Conservation (phyloP, 768 basidiomycete genomes). For the Rhizopogon sp. region DNA sequence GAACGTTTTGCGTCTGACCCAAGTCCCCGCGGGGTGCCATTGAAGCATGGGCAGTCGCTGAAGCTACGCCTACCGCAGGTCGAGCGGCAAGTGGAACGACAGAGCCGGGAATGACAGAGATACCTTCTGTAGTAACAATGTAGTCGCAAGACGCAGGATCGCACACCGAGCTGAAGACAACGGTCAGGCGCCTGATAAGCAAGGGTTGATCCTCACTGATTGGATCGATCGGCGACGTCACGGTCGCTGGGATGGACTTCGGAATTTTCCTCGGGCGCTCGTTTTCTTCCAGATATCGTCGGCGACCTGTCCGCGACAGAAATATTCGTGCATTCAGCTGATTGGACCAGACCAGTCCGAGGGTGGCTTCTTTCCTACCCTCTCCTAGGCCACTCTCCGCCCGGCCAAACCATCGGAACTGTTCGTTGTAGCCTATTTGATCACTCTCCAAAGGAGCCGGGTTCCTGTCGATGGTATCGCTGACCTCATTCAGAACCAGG, state of each 20-base stretch:
- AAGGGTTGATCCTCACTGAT: conserved; percentile 35
- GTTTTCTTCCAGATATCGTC: conserved; percentile 45
- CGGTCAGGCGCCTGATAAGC: conserved; percentile 64
- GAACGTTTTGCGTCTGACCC: conserved; percentile 5
- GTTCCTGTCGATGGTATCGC: conserved; percentile 59
- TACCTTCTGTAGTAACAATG: conserved; percentile 59
- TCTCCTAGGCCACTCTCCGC: conserved; percentile 55
- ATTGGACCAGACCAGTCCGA: conserved; percentile 94
- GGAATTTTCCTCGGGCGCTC: conserved; percentile 23
- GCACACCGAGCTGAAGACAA: conserved; percentile 71
- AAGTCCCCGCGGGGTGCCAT: background rate
- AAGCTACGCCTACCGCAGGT: background rate
- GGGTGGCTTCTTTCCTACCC: conserved; percentile 67
- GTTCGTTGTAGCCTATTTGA: conserved; percentile 61
- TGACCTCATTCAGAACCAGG: conserved; percentile 85
- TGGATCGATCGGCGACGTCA: conserved; percentile 2
- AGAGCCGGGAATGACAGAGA: conserved; percentile 31
- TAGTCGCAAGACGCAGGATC: conserved; percentile 66
- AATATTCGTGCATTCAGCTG: conserved; percentile 84
- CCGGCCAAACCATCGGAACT: conserved; percentile 73
- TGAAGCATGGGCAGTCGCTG: background rate
- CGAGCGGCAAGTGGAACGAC: conserved; percentile 4
- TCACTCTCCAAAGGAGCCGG: conserved; percentile 11
- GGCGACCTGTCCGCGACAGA: conserved; percentile 70
- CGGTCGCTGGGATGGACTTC: conserved; percentile 1